Evolutionary conservation across 352 stramenopile genomes (phyloP).

Genomic region (Phytophthora cryptogea): DNA sequence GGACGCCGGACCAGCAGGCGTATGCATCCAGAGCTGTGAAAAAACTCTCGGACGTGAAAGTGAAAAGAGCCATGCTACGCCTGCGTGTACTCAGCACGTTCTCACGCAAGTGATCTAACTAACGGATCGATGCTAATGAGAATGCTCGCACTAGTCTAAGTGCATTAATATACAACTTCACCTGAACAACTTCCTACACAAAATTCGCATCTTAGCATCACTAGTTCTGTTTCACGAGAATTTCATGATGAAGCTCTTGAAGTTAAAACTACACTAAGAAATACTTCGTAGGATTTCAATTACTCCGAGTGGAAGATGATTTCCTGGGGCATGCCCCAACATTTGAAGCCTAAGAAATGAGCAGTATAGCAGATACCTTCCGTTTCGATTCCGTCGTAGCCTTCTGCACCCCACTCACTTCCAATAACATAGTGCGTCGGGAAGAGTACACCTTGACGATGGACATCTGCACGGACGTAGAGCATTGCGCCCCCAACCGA

Average conservation of each 20-base stretch:
- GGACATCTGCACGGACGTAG: slow-evolving; percentile 43
- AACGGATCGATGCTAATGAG: too few relatives aligned
- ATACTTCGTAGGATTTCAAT: too few relatives aligned
- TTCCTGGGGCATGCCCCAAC: slow-evolving; percentile 44
- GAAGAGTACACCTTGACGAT: slow-evolving; percentile 45
- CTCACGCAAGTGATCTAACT: background rate
- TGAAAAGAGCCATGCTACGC: background rate
- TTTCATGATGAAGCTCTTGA: too few relatives aligned
- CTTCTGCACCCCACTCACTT: slow-evolving; percentile 33
- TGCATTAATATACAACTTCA: too few relatives aligned
- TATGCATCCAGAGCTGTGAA: background rate
- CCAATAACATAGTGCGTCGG: slow-evolving; percentile 38
- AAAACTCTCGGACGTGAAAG: background rate
- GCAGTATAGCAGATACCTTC: slow-evolving; percentile 44
- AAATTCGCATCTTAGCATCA: too few relatives aligned
- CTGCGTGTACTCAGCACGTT: background rate
- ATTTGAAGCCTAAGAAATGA: slow-evolving; percentile 44
- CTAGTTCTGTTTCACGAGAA: too few relatives aligned
- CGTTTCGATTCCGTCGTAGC: slow-evolving; percentile 51
- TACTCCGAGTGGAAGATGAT: slow-evolving; percentile 20
- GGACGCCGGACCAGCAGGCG: background rate
- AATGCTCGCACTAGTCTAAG: too few relatives aligned
- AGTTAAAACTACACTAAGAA: too few relatives aligned
- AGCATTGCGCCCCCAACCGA: slow-evolving; percentile 49
- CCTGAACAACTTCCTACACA: too few relatives aligned